These are phyloP conservation scores for Penicillium antarcticum DNA, from an alignment of 495 filamentous ascomycete species.

Conservation along the genomic window DNA sequence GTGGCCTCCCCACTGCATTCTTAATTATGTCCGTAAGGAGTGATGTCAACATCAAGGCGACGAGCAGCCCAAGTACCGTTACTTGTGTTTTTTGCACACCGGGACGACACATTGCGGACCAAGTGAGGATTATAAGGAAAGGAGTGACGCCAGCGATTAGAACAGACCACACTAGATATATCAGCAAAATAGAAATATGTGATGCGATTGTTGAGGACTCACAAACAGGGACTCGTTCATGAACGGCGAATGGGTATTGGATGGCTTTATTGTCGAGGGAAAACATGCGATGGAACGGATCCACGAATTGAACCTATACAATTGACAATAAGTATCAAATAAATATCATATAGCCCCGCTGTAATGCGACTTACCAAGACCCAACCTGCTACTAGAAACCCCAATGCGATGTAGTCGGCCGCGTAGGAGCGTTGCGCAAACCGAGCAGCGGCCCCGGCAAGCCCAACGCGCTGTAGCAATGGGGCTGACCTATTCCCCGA, in stretches of 20 bases:
- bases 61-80: slow-evolving; percentile 73
- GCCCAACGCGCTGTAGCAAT: slow-evolving; percentile 26
- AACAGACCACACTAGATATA: slow-evolving; percentile 60
- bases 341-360: too few relatives aligned
- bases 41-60: slow-evolving; percentile 70
- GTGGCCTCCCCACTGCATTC: slow-evolving; percentile 83
- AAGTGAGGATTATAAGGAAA: slow-evolving; percentile 58
- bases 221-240: slow-evolving; percentile 82
- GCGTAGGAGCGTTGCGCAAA: slow-evolving; percentile 71
- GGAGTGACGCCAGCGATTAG: slow-evolving; percentile 73
- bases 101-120: slow-evolving; percentile 58
- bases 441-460: slow-evolving; percentile 38
- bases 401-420: slow-evolving; percentile 80
- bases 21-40: slow-evolving; percentile 92
- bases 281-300: slow-evolving; percentile 81
- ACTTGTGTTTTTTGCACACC: slow-evolving; percentile 80
- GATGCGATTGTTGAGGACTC: slow-evolving; percentile 22
- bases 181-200: slow-evolving; percentile 1
- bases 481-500: slow-evolving; percentile 26
- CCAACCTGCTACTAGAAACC: slow-evolving; percentile 63
- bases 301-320: slow-evolving; percentile 62
- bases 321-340: not conserved
- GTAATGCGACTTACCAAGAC: slow-evolving; percentile 50
- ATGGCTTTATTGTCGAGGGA: slow-evolving; percentile 77
- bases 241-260: slow-evolving; percentile 78